phyloP scores from a whole-genome alignment of 495 filamentous ascomycete species.

The Aspergillus coremiiformis region DNA sequence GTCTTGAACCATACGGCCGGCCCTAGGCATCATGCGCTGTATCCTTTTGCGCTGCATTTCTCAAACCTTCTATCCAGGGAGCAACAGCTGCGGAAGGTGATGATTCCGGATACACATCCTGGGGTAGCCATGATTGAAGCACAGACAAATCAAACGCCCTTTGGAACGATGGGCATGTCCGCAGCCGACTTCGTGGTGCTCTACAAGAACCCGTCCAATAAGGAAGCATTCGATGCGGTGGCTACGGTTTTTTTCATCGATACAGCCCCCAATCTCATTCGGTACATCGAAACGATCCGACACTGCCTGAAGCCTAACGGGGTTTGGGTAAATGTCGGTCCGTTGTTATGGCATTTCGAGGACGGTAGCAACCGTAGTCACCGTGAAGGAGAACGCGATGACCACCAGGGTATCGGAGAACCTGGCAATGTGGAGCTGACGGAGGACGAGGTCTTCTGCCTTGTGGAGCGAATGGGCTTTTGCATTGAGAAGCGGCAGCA shows the following conservation, averaged over 20 bases:
- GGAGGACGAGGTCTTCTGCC: conserved; percentile 72
- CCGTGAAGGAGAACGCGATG: conserved; percentile 5
- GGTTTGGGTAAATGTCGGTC: conserved; percentile 82
- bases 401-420: conserved; percentile 56
- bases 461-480: conserved; percentile 75
- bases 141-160: conserved; percentile 13
- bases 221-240: conserved; percentile 67
- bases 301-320: conserved; percentile 73
- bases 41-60: conserved; percentile 74
- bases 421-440: conserved; percentile 81
- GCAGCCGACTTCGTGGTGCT: conserved; percentile 75
- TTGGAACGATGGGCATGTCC: conserved; percentile 69
- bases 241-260: conserved; percentile 93
- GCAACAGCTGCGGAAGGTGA: conserved; percentile 63
- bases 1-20: conserved; percentile 66
- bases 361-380: conserved; percentile 39
- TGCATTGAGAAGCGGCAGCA: conserved; percentile 46
- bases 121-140: conserved; percentile 43
- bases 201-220: conserved; percentile 55
- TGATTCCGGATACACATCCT: conserved; percentile 73
- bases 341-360: conserved; percentile 85
- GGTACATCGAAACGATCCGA: conserved; percentile 74
- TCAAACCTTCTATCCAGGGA: conserved; percentile 65
- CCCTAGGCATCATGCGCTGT: conserved; percentile 46
- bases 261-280: conserved; percentile 85